Percentiles rank a stretch among this genome's conserved stretches.
phyloP scores from a whole-genome alignment of 1,284 basidiomycete species.

The Puccinia polysora region DNA sequence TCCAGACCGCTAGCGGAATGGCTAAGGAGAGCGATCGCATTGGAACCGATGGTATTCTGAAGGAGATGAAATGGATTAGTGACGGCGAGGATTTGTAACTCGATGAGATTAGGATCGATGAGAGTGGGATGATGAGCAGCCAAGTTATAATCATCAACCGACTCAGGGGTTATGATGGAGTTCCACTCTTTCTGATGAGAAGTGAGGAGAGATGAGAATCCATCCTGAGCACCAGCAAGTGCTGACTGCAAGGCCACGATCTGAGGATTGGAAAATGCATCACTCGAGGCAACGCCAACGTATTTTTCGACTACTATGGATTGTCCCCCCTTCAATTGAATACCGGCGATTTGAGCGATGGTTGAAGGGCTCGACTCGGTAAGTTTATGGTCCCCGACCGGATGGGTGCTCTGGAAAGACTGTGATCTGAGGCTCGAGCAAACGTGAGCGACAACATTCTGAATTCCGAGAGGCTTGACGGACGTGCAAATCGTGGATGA shows the following conservation, averaged over 20 bases:
- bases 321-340: constrained; percentile 31
- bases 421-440: constrained; percentile 35
- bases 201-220: constrained; percentile 44
- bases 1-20: constrained; percentile 45
- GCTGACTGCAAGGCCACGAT: constrained; percentile 45
- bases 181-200: constrained; percentile 46
- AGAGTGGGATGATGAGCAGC: background rate
- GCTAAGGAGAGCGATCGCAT: constrained; percentile 50
- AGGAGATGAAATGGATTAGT: constrained; percentile 48
- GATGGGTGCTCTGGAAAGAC: constrained; percentile 28
- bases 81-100: constrained; percentile 47
- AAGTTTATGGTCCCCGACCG: constrained; percentile 11
- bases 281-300: constrained; percentile 50
- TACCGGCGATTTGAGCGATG: constrained; percentile 14
- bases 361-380: constrained; percentile 26
- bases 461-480: constrained; percentile 47
- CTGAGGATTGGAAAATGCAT: constrained; percentile 46
- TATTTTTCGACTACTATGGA: constrained; percentile 48
- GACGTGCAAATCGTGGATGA: constrained; percentile 47
- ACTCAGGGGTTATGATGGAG: constrained; percentile 45
- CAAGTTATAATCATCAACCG: constrained; percentile 46
- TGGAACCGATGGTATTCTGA: constrained; percentile 47
- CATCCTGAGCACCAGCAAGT: constrained; percentile 43
- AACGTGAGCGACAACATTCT: constrained; percentile 46
- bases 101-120: constrained; percentile 45